phyloP scores from a whole-genome alignment of 169 alveolate genomes.

The Toxoplasma gondii region DNA sequence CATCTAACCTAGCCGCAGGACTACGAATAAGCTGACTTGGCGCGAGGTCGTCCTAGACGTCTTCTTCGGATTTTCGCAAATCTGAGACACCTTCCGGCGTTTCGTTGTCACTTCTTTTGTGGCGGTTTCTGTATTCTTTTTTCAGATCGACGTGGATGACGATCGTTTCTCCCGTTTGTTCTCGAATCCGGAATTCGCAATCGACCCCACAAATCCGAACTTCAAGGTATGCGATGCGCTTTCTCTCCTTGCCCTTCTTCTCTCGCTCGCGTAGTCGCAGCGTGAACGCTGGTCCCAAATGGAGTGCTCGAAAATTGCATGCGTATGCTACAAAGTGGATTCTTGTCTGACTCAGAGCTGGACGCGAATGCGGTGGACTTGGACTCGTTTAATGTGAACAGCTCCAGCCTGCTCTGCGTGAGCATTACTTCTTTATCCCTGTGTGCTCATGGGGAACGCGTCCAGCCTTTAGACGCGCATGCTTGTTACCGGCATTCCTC shows the following conservation, averaged over 20 bases:
- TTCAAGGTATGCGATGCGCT: constrained; percentile 74
- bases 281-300: background rate
- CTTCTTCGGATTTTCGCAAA: too few relatives aligned
- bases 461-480: too few relatives aligned
- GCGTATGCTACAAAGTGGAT: background rate
- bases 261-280: background rate
- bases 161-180: constrained; percentile 80
- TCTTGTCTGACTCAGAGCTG: background rate
- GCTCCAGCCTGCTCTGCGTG: background rate
- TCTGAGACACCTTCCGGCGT: too few relatives aligned
- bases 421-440: too few relatives aligned
- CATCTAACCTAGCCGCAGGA: too few relatives aligned
- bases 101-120: too few relatives aligned
- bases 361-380: background rate
- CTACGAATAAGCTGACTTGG: too few relatives aligned
- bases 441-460: too few relatives aligned
- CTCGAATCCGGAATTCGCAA: constrained; percentile 84
- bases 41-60: too few relatives aligned
- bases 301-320: background rate
- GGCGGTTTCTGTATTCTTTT: too few relatives aligned
- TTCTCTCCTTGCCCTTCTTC: background rate
- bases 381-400: background rate
- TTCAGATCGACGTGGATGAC: constrained; percentile 72
- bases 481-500: too few relatives aligned
- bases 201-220: constrained; percentile 89